Conservation (phyloP, 345 rosid species). For the Aquilaria malaccensis region DNA sequence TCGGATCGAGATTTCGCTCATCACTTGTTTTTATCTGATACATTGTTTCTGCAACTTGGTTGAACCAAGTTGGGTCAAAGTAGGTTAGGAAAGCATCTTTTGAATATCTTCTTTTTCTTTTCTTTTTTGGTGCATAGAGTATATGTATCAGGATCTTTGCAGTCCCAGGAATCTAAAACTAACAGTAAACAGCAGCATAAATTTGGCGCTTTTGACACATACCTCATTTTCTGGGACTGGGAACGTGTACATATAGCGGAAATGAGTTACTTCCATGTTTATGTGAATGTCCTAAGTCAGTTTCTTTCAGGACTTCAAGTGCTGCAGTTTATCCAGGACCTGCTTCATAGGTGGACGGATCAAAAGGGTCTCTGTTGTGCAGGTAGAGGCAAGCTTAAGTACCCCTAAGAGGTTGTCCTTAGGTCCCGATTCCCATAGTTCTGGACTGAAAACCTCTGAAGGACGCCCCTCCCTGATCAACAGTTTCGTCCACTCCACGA, state of each 20-base stretch:
- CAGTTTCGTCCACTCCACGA: conserved; percentile 57
- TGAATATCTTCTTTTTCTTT: too few species aligned
- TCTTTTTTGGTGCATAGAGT: too few species aligned
- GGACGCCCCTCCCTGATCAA: conserved; percentile 47
- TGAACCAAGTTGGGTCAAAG: too few species aligned
- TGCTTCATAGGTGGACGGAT: conserved; percentile 50
- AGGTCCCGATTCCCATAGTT: conserved; percentile 49
- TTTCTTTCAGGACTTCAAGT: conserved; percentile 29
- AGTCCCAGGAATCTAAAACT: too few species aligned
- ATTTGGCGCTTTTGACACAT: too few species aligned
- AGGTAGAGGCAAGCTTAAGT: conserved; percentile 44
- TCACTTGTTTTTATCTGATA: too few species aligned
- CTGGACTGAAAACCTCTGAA: conserved; percentile 35
- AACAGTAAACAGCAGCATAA: too few species aligned
- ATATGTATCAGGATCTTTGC: too few species aligned
- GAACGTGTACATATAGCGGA: background rate
- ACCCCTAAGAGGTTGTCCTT: conserved; percentile 36
- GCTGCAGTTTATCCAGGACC: conserved; percentile 50
- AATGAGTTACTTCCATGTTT: conserved; percentile 1
- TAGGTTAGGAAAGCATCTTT: too few species aligned
- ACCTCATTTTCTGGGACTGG: too few species aligned
- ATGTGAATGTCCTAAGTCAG: background rate
- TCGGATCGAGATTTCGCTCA: too few species aligned
- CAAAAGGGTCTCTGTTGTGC: conserved; percentile 49
- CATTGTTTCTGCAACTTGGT: too few species aligned